Evolutionary conservation across 768 basidiomycete genomes (phyloP).

Genomic region (Trichaptum fuscoviolaceum): DNA sequence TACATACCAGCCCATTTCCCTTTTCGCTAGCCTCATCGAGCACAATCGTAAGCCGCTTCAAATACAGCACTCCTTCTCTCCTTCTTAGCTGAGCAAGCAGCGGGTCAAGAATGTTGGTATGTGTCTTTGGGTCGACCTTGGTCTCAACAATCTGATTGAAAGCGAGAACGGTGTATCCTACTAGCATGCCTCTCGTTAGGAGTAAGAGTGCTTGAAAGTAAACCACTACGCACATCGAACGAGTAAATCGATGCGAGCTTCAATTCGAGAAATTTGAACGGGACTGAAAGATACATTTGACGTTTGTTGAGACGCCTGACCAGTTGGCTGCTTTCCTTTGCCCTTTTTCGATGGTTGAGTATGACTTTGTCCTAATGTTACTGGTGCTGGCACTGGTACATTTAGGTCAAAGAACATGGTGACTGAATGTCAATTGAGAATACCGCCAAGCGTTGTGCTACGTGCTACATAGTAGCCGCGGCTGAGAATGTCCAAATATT

Average conservation of each 20-base stretch:
- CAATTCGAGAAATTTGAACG: slow-evolving; percentile 52
- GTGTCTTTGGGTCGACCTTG: slow-evolving; percentile 65
- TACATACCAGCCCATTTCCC: slow-evolving; percentile 70
- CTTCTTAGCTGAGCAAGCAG: slow-evolving; percentile 57
- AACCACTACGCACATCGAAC: slow-evolving; percentile 56
- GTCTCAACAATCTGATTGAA: slow-evolving; percentile 70
- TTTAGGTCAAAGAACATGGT: slow-evolving; percentile 68
- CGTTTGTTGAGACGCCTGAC: slow-evolving; percentile 15
- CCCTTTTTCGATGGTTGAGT: slow-evolving; percentile 44
- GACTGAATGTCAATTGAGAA: background rate
- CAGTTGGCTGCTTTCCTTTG: slow-evolving; percentile 49
- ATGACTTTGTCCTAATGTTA: slow-evolving; percentile 18
- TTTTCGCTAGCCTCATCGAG: slow-evolving; percentile 83
- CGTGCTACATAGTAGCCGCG: too few species aligned
- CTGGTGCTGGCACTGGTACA: slow-evolving; percentile 41
- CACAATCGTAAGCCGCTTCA: slow-evolving; percentile 77
- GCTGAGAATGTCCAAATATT: too few species aligned
- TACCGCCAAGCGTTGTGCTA: too few species aligned
- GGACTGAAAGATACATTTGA: slow-evolving; percentile 36
- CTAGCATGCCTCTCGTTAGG: slow-evolving; percentile 30
- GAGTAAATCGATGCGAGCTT: slow-evolving; percentile 62
- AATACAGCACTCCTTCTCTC: slow-evolving; percentile 53
- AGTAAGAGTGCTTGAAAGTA: background rate
- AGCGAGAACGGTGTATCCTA: slow-evolving; percentile 82
- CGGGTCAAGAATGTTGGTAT: slow-evolving; percentile 56